Evolutionary conservation across 169 alveolate genomes (phyloP).

Genomic region (Plasmodium fragile): DNA sequence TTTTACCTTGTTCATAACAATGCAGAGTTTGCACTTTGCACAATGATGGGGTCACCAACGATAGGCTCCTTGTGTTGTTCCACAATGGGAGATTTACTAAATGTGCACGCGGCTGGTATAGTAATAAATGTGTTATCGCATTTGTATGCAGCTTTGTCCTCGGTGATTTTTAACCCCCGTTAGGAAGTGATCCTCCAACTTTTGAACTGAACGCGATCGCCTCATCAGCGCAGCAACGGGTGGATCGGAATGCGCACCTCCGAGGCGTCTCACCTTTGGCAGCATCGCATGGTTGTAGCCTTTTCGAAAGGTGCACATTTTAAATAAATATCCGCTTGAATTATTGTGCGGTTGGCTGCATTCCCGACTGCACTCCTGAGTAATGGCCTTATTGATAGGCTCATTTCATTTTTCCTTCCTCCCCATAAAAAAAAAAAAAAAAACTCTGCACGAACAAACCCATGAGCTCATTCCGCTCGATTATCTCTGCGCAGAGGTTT

Average conservation of each 20-base stretch:
- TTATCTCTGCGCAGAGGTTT: neutral
- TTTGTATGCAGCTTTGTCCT: neutral
- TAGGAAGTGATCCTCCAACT: neutral
- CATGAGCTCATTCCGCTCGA: neutral
- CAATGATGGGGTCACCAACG: neutral
- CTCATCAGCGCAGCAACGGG: neutral
- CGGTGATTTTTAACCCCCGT: neutral
- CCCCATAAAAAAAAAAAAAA: neutral
- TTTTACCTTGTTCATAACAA: neutral
- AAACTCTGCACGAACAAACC: neutral
- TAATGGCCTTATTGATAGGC: neutral
- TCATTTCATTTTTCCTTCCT: neutral
- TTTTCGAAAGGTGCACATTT: neutral
- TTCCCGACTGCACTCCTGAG: neutral
- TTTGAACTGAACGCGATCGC: neutral
- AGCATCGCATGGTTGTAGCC: neutral
- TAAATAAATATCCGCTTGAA: neutral
- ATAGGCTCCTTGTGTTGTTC: neutral
- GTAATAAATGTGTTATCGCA: neutral
- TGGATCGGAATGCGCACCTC: neutral
- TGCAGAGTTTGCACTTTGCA: neutral
- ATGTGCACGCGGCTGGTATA: neutral
- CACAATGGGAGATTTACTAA: neutral
- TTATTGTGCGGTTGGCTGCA: neutral
- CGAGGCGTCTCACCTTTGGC: neutral